These are phyloP conservation scores for Raddia guianensis DNA, from an alignment of 176 grass and related monocot genomes.

Conservation along the genomic window DNA sequence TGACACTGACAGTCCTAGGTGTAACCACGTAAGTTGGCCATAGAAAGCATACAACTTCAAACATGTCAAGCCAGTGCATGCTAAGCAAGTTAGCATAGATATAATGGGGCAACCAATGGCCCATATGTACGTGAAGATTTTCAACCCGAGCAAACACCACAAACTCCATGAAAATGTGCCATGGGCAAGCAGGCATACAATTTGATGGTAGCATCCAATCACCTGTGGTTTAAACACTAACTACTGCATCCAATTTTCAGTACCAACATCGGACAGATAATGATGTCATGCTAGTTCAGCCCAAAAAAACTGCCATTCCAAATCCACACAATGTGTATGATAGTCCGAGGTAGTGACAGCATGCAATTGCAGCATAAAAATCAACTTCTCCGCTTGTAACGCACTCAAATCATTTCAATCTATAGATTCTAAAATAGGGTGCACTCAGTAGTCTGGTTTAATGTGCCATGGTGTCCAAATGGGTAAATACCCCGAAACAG, in stretches of 20 bases:
- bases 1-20: slow-evolving; percentile 11
- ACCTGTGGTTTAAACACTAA: not conserved
- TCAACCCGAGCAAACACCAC: not conserved
- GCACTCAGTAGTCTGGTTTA: slow-evolving; percentile 9
- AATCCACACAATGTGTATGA: not conserved
- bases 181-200: slow-evolving; percentile 2
- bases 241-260: slow-evolving; percentile 8
- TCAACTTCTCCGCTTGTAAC: not conserved
- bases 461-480: not conserved
- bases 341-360: not conserved
- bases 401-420: not conserved
- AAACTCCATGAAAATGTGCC: not conserved
- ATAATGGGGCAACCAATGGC: not conserved
- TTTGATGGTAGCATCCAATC: not conserved
- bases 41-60: not conserved
- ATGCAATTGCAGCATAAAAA: not conserved
- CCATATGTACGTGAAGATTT: not conserved
- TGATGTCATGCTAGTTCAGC: not conserved
- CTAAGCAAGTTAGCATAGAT: not conserved
- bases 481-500: not conserved
- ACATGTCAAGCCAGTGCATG: not conserved
- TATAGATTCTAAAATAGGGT: not conserved
- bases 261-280: not conserved
- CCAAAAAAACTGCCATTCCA: not conserved
- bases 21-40: not conserved